Evolutionary conservation across 495 filamentous ascomycete genomes (phyloP).

Genomic region (Daldinia caldariorum): DNA sequence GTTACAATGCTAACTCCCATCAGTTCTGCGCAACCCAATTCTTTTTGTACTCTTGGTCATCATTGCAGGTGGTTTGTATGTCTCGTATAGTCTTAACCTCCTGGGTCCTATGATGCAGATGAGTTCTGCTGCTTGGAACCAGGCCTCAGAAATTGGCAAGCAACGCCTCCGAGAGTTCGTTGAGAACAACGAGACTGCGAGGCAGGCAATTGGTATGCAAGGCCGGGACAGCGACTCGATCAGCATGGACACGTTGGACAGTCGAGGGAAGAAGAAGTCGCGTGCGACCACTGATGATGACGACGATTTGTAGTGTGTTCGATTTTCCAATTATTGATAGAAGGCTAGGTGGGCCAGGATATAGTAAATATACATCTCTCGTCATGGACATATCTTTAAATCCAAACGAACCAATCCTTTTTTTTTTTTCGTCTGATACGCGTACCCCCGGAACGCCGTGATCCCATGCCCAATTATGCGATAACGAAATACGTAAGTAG

Average conservation of each 20-base stretch:
- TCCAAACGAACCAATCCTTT: slow-evolving; percentile 22
- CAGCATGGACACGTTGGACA: slow-evolving; percentile 68
- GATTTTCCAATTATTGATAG: slow-evolving; percentile 21
- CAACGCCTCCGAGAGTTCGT: slow-evolving; percentile 87
- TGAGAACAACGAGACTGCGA: slow-evolving; percentile 78
- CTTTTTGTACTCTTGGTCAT: slow-evolving; percentile 91
- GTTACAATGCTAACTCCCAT: slow-evolving; percentile 49
- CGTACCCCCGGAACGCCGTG: slow-evolving; percentile 32
- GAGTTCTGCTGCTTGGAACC: slow-evolving; percentile 84
- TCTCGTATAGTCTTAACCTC: slow-evolving; percentile 91
- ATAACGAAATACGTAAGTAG: slow-evolving; percentile 29
- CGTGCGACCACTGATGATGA: slow-evolving; percentile 58
- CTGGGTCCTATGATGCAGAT: slow-evolving; percentile 96
- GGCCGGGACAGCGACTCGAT: slow-evolving; percentile 59
- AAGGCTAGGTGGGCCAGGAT: slow-evolving; percentile 39
- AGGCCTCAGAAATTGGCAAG: slow-evolving; percentile 89
- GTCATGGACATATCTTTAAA: slow-evolving; percentile 25
- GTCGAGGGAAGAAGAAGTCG: slow-evolving; percentile 64
- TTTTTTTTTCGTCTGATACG: background rate
- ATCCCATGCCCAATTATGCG: slow-evolving; percentile 22
- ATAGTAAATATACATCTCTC: slow-evolving; percentile 42
- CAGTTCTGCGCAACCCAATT: slow-evolving; percentile 90
- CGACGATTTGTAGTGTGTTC: slow-evolving; percentile 54
- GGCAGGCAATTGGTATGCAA: slow-evolving; percentile 81
- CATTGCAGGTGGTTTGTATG: slow-evolving; percentile 76